These are phyloP conservation scores for Talaromyces sp. DNA, from an alignment of 2,329 filamentous ascomycete genomes.

Conservation along the genomic window DNA sequence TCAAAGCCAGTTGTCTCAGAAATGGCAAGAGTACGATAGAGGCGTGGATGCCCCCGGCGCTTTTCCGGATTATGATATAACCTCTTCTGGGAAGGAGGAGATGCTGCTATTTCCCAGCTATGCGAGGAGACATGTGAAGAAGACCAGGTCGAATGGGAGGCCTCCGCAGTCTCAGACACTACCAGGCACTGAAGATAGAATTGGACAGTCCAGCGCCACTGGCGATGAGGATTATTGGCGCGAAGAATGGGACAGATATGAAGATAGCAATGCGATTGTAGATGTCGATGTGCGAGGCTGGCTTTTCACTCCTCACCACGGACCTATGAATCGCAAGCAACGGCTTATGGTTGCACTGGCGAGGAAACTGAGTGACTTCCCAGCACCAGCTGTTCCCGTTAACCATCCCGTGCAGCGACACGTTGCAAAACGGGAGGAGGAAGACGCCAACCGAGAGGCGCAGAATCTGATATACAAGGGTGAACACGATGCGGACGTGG, in stretches of 20 bases:
- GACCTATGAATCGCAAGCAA: constrained; percentile 82
- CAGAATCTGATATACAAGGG: constrained; percentile 71
- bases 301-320: constrained; percentile 83
- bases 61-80: constrained; percentile 81
- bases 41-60: constrained; percentile 63
- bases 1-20: constrained; percentile 53
- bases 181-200: constrained; percentile 32
- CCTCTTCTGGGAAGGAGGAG: constrained; percentile 76
- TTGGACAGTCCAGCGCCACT: constrained; percentile 44
- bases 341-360: constrained; percentile 82
- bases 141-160: constrained; percentile 39
- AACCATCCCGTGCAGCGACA: constrained; percentile 35
- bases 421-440: constrained; percentile 56
- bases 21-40: constrained; percentile 42
- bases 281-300: constrained; percentile 95
- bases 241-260: constrained; percentile 71
- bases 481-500: constrained; percentile 66
- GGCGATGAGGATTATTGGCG: constrained; percentile 71
- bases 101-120: constrained; percentile 96
- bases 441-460: constrained; percentile 70
- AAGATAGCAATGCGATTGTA: constrained; percentile 79
- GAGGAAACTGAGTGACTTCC: constrained; percentile 78
- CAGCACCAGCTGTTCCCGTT: constrained; percentile 18
- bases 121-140: constrained; percentile 65
- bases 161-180: constrained; percentile 27